Base-by-base conservation (phyloP, 768 basidiomycete genomes). In the Serendipita sp. region DNA sequence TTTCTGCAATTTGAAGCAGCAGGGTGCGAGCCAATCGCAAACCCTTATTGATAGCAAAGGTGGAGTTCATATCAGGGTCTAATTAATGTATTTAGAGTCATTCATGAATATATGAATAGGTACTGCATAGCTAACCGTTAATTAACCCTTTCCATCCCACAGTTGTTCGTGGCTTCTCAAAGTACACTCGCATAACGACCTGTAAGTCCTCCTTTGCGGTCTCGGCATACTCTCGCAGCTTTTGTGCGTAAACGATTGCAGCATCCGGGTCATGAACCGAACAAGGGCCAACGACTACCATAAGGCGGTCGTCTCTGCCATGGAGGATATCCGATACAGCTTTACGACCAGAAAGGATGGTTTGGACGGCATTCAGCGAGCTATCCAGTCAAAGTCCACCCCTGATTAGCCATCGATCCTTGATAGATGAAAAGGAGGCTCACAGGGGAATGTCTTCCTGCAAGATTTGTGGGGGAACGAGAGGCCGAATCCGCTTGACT, bases 111-210 rank as follows among this genome's bases (percentile, higher is more conserved):
- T 23, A 23, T 44, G 2, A 35, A 13, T 34, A 52, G 60, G 11
- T 13, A 11, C 34, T n/a, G 30, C 10, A 44, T 13, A 30, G n/a
- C 60, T 23, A 16, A 36, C 60, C 58, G 67, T 79, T 79, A 72
- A 79, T 77, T 30, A 78, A 70, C 44, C 95, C 96, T 77, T 99
- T 97, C 90, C 90, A 97, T 69, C 94, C 94, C 56, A 97, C 93
- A 1, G 93, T 98, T 34, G 95, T 98, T 65, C 95, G 82, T 0
- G 93, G 96, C 85, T 97, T 95, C 83, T 95, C 73, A 68, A 90
- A 97, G 81, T 98, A 98, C 65, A 91, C 86, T 46, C 96, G 83
- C 96, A 99, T 99, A 74, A 98, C 76, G 72, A 99, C 88, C 70
- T 89, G 79, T 60, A 99, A 79, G 70, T 93, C 76, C 1, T 74